Conservation (phyloP, 345 rosid genomes). For the Firmiana major region DNA sequence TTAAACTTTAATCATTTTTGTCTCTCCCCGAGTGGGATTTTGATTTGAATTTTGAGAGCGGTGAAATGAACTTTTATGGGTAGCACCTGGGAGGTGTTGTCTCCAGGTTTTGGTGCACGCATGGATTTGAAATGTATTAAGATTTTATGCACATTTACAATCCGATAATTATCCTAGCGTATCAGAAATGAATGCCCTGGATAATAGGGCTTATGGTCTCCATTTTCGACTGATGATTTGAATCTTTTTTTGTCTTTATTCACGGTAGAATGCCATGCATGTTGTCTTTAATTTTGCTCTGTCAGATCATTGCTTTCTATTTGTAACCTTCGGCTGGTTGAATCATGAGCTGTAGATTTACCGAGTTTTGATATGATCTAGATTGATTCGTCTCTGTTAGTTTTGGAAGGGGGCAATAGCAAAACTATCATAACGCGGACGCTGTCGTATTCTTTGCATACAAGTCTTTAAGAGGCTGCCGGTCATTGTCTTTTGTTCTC, state of each 20-base stretch:
- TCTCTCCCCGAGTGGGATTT: background rate
- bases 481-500: no score
- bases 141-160: background rate
- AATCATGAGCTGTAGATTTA: no score
- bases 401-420: background rate
- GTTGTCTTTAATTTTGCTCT: background rate
- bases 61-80: background rate
- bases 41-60: constrained; percentile 6
- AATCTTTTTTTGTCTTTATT: background rate
- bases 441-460: no score
- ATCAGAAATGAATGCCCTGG: background rate
- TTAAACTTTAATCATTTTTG: constrained; percentile 11
- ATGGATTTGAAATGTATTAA: constrained; percentile 10
- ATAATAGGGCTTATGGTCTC: background rate
- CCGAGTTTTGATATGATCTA: background rate
- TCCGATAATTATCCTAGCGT: background rate
- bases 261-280: background rate
- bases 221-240: background rate
- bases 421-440: no score
- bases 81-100: constrained; percentile 12
- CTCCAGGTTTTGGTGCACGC: constrained; percentile 18
- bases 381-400: background rate
- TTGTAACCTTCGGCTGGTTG: background rate
- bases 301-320: background rate
- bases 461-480: background rate